These are phyloP conservation scores for Rhodamnia argentea DNA, from an alignment of 345 rosid species.

Conservation along the genomic window DNA sequence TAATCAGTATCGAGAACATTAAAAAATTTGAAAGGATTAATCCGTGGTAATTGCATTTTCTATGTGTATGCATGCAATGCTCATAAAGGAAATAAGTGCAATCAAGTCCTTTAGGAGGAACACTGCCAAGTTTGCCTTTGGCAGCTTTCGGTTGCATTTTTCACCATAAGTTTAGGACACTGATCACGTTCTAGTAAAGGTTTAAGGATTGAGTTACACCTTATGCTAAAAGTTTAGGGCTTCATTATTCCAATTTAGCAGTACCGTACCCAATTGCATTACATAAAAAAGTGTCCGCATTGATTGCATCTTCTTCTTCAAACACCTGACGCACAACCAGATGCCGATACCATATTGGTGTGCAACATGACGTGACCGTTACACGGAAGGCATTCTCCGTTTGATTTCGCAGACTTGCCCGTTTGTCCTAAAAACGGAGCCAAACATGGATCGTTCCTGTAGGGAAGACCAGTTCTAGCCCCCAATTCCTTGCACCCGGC, in stretches of 20 bases:
- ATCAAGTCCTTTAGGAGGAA: not conserved
- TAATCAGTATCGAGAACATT: too few relatives aligned
- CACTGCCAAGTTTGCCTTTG: not conserved
- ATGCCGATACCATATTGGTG: not conserved
- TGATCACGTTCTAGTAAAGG: not conserved
- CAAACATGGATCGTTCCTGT: slow-evolving; percentile 39
- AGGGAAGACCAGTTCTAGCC: slow-evolving; percentile 74
- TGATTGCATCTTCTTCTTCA: not conserved
- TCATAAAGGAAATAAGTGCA: too few relatives aligned
- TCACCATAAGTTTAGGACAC: accelerated
- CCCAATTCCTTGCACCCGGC: slow-evolving; percentile 67
- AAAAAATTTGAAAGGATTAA: too few relatives aligned
- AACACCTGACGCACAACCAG: not conserved
- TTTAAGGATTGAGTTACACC: not conserved
- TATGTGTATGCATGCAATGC: too few relatives aligned
- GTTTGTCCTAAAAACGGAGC: slow-evolving; percentile 14
- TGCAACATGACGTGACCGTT: not conserved
- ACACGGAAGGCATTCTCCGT: not conserved
- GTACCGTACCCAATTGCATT: not conserved
- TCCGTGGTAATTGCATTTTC: too few relatives aligned
- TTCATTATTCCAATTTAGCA: not conserved
- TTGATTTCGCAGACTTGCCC: not conserved
- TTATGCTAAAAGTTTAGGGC: not conserved
- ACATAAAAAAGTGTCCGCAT: not conserved
- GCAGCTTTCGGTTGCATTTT: not conserved